Conservation (phyloP, 495 filamentous ascomycete species). For the Aspergillus kassunensis region DNA sequence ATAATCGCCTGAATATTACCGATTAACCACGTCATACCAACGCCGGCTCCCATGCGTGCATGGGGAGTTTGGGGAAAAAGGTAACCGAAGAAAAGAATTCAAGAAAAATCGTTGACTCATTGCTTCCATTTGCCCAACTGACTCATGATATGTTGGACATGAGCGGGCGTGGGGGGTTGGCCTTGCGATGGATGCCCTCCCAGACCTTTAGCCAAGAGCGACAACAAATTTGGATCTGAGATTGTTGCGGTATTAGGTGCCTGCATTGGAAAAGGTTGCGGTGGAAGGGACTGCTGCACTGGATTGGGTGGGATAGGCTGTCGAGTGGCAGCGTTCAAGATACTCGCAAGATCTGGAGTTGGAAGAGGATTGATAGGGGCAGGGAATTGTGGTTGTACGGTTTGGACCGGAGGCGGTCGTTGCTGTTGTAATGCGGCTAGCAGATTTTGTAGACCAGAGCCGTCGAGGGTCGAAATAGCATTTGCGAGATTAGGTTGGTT, state of each 20-base stretch:
- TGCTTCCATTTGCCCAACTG: conserved; percentile 59
- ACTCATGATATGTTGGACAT: conserved; percentile 60
- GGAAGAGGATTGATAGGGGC: conserved; percentile 27
- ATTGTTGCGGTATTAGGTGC: conserved; percentile 30
- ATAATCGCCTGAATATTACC: conserved; percentile 5
- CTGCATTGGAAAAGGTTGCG: conserved; percentile 32
- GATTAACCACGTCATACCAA: conserved; percentile 12
- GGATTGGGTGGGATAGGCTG: conserved; percentile 35
- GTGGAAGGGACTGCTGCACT: conserved; percentile 28
- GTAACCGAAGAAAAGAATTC: conserved; percentile 17
- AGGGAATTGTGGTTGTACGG: conserved; percentile 34
- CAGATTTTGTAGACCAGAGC: conserved; percentile 67
- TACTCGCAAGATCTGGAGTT: conserved; percentile 55
- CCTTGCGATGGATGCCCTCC: conserved; percentile 39
- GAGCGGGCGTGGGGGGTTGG: conserved; percentile 33
- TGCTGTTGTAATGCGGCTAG: conserved; percentile 54
- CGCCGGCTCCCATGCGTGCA: conserved; percentile 16
- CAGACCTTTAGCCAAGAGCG: conserved; percentile 42
- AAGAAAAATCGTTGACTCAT: conserved; percentile 38
- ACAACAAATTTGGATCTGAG: conserved; percentile 42
- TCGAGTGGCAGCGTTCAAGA: conserved; percentile 48
- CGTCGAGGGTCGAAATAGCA: conserved; percentile 60
- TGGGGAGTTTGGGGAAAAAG: conserved; percentile 10
- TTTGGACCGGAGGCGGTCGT: conserved; percentile 41
- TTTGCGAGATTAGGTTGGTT: conserved; percentile 42